Percentiles rank a stretch among this genome's conserved stretches.
Conservation (phyloP, 2,329 filamentous ascomycete species). For the Arthrobotrys sinensis region DNA sequence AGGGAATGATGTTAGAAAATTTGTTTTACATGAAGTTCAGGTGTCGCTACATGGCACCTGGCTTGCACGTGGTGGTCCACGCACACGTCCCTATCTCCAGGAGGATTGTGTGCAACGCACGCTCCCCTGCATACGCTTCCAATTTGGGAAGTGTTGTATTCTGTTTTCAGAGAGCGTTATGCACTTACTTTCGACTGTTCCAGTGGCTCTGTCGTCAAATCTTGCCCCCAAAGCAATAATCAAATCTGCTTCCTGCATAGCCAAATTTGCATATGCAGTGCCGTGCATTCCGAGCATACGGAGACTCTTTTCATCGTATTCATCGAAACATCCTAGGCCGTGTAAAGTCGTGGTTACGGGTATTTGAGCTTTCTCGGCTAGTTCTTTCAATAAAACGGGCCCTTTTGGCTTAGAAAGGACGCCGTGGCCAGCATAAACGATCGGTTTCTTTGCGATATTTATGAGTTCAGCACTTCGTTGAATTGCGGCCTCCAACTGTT, state of each 20-base stretch:
- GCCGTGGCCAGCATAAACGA: conserved; percentile 95
- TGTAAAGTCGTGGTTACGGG: conserved; percentile 97
- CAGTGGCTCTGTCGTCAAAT: conserved; percentile 96
- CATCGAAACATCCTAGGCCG: conserved; percentile 91
- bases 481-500: conserved; percentile 81
- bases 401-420: conserved; percentile 85
- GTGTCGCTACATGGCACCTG: no score
- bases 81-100: neutral
- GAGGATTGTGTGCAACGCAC: no score
- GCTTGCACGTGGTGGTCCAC: neutral
- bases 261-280: conserved; percentile 95
- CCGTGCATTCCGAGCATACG: conserved; percentile 99
- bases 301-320: conserved; percentile 91
- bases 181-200: conserved; percentile 75
- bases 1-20: conserved; percentile 32
- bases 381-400: conserved; percentile 82
- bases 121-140: neutral
- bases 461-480: conserved; percentile 83
- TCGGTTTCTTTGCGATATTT: conserved; percentile 90
- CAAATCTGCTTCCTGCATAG: conserved; percentile 95
- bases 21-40: no score
- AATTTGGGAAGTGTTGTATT: neutral
- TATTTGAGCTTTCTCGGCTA: conserved; percentile 91
- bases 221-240: conserved; percentile 96
- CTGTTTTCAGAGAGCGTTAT: neutral